A percentile compares a stretch with the other conserved stretches of the same genome.
Conservation (phyloP, 257 asterid species). For the Nicotiana tabacum region DNA sequence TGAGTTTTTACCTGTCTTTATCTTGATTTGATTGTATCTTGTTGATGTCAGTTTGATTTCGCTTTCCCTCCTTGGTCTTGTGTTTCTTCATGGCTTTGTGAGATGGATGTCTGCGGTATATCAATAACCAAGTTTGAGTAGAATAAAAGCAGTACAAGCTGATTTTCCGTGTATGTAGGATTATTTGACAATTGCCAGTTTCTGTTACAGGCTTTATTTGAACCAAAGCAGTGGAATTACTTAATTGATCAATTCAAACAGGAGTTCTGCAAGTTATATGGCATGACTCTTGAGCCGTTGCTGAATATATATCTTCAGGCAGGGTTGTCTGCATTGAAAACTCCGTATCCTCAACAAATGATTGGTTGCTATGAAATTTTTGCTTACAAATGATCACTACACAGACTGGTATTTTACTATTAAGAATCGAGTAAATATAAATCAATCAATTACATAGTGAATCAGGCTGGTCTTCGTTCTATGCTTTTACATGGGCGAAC, state of each 20-base stretch:
- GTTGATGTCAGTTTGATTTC: neutral
- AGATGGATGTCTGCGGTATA: neutral
- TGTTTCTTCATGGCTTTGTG: neutral
- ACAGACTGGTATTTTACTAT: neutral
- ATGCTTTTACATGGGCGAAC: neutral
- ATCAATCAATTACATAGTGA: neutral
- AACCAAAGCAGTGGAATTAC: conserved; percentile 87
- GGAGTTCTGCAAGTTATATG: conserved; percentile 93
- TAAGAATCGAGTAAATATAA: neutral
- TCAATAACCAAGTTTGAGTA: neutral
- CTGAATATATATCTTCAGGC: conserved; percentile 93
- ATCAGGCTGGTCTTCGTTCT: neutral
- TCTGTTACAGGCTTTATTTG: conserved; percentile 67
- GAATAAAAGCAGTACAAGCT: neutral
- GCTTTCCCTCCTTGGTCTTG: neutral
- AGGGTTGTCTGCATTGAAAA: conserved; percentile 90
- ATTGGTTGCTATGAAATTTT: neutral
- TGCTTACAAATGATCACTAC: neutral
- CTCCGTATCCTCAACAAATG: conserved; percentile 78
- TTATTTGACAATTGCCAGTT: conserved; percentile 1
- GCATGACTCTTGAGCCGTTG: conserved; percentile 95
- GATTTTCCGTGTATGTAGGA: neutral
- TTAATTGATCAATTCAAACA: conserved; percentile 89
- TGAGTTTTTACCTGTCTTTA: neutral
- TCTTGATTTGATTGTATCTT: neutral